Evolutionary conservation across 176 grass and related monocot species (phyloP), one percentile per base, ranked within the genome.

Genomic region (Oryza nivara): DNA sequence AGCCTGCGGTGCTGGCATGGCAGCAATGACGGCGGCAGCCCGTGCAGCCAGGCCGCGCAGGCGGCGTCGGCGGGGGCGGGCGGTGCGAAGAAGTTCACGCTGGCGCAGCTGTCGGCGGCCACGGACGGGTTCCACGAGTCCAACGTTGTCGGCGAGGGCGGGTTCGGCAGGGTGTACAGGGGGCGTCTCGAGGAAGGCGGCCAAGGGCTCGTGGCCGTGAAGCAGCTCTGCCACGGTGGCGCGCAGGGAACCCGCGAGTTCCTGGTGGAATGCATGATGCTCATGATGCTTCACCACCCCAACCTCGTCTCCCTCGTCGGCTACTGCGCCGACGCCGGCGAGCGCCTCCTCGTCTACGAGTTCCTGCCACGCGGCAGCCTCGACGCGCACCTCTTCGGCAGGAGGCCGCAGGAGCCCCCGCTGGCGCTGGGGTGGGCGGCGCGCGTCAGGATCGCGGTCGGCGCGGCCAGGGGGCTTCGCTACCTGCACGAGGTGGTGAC

Each of bases 91-190:
- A 84, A 84, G 51, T 93, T 93, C 61, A 93, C 82, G 76, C 76
- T 86, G 52, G 49, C 76, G 40, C 81, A 90, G 87, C 66, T 93
- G 23, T 87, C 80, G 5, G 76, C 67, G 25, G 86, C 92, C 10
- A 93, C 92, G 28, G 71, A 85, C 78, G 85, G 74, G 65, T 91
- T 93, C 78, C 30, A 34, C 45, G 41, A 68, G 5, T 79, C 72
- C 23, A 93, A 93, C 79, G 75, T 93, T 15, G 9, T 93, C 26
- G 92, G 88, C 35, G 83, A 93, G 84, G 92, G 88, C 23, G 92
- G 92, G 41, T 93, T 93, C 32, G 92, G 92, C 68, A 91, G 74
- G 82, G 92, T 93, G n/a, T 93, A 88, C 85, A 82, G 56, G 28
- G 88, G 92, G 3, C 56, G 20, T 2, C 76, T 90, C 75, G 49